Conservation (phyloP, 768 basidiomycete species). For the Trametes cinnabarina region DNA sequence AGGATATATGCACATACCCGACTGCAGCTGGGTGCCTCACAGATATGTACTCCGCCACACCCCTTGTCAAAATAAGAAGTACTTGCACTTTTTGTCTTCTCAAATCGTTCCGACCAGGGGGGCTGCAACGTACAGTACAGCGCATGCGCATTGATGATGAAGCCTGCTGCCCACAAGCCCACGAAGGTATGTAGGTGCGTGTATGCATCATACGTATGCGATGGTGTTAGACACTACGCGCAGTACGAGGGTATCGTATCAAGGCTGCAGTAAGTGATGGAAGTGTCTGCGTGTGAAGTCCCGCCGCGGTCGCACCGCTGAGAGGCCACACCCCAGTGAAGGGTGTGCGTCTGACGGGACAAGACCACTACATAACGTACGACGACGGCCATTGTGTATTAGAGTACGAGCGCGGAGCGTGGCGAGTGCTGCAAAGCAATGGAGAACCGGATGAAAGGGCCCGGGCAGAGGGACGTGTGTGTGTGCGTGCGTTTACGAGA, state of each 20-base stretch:
- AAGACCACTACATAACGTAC: conserved; percentile 4
- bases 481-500: neutral
- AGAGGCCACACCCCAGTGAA: neutral
- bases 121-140: neutral
- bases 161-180: conserved; percentile 6
- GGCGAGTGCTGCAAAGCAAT: neutral
- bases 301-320: neutral
- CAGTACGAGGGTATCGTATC: conserved; percentile 12
- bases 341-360: neutral
- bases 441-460: neutral
- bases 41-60: too few species aligned
- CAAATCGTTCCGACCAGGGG: neutral
- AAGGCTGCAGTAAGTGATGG: neutral
- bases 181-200: too few species aligned
- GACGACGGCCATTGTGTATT: neutral
- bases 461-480: neutral
- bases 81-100: too few species aligned
- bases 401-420: neutral
- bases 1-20: too few species aligned
- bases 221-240: conserved; percentile 9
- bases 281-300: conserved; percentile 5
- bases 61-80: too few species aligned
- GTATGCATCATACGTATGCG: conserved; percentile 5
- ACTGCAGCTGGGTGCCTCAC: too few species aligned
- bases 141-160: conserved; percentile 12